Evolutionary conservation across 805 yeast genomes (phyloP), one percentile per base, ranked within the genome.

Genomic region (Helenozyma rhizophorensis): DNA sequence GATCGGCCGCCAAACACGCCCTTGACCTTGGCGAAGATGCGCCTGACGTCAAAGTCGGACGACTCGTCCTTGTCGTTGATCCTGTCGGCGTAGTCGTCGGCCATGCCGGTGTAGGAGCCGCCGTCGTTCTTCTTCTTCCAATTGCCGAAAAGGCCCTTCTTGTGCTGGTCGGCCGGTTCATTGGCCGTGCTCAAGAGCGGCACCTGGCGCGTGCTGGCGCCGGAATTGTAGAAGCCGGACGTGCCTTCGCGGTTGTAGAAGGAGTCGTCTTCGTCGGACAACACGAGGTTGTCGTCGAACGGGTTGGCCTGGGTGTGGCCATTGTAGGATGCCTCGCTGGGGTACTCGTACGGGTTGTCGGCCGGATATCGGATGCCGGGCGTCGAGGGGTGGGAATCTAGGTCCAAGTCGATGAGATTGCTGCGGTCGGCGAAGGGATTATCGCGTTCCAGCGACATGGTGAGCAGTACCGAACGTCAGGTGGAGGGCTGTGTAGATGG

Each of bases 41-140:
- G 42, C 14, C 68, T 52, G 14, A 66, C 63, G 36, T 65, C 70
- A 32, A 65, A 66, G 25, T 62, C 67, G 6, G 63, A 48, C 28
- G 27, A 38, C 3, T 44, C 50, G 17, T 43, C 51, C 21, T 42
- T 47, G 31, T 50, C 48, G 9, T 42, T 45, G 58, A 59, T 54
- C 10, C 50, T 34, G n/a, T 33, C 63, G 23, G 51, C 42, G 32
- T 59, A 58, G n/a, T 55, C 63, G 26, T 40, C 28, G n/a, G 43
- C 51, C 40, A 42, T 43, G 11, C 48, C 44, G 23, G 37, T 28
- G 27, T 36, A 50, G 30, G 34, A 37, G 15, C 44, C 53, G 23
- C 46, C 45, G 18, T 24, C 30, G 11, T 34, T 28, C 21, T 24
- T 18, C 15, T 23, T 13, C 18, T 30, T 29, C 31, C 44, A 32